Percentiles rank a stretch among this genome's conserved stretches.
Evolutionary conservation across 208 protist genomes (phyloP).

Genomic region (Borovskyia barvae): DNA sequence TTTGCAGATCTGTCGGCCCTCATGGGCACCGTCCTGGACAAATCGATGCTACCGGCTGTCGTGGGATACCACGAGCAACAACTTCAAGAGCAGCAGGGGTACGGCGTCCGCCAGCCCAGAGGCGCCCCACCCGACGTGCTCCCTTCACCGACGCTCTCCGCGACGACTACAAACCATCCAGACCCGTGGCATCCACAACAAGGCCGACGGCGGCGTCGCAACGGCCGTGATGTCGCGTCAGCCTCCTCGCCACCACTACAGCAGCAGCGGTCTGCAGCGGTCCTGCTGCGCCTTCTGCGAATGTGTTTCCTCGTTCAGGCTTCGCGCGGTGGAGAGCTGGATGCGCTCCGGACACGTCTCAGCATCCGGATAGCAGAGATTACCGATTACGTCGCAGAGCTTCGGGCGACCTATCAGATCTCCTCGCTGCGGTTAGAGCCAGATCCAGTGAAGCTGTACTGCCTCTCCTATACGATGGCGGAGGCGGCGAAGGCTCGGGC

Average conservation of each 20-base stretch:
- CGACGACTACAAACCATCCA: too few species aligned
- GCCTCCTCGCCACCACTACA: background rate
- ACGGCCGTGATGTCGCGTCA: background rate
- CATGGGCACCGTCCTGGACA: slow-evolving; percentile 42
- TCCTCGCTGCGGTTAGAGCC: slow-evolving; percentile 59
- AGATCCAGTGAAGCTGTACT: slow-evolving; percentile 56
- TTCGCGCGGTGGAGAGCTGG: slow-evolving; percentile 50
- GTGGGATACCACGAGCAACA: slow-evolving; percentile 17
- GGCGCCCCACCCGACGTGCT: background rate
- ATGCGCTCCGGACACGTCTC: slow-evolving; percentile 57
- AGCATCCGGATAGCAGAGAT: slow-evolving; percentile 55
- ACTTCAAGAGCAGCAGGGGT: background rate
- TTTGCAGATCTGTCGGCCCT: slow-evolving; percentile 34
- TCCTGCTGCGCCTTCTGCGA: slow-evolving; percentile 42
- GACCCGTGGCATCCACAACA: too few species aligned
- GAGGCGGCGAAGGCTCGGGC: slow-evolving; percentile 54
- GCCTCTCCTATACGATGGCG: slow-evolving; percentile 55
- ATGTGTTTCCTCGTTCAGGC: slow-evolving; percentile 69
- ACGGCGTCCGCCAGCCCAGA: background rate
- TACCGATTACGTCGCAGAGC: slow-evolving; percentile 35
- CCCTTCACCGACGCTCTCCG: too few species aligned
- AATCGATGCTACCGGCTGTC: slow-evolving; percentile 20
- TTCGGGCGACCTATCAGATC: slow-evolving; percentile 39
- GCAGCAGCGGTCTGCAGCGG: slow-evolving; percentile 2
- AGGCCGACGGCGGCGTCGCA: background rate